Evolutionary conservation across 2,329 filamentous ascomycete species (phyloP), one percentile per base, ranked within the genome.

Genomic region (Coniochaeta ligniaria): DNA sequence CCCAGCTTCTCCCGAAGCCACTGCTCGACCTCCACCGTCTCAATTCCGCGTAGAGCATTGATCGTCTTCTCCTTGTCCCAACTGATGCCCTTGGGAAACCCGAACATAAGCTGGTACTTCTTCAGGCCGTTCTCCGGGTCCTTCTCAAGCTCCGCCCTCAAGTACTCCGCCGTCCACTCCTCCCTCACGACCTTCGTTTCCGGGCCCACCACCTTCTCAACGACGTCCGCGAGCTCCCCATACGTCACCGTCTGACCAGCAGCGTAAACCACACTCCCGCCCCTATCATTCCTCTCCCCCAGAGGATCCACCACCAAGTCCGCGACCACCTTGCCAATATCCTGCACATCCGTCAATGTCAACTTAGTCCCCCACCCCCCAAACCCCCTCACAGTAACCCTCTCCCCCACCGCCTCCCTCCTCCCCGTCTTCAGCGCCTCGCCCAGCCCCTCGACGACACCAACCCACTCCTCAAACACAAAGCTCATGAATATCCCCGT

Each of bases 401-500:
- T 26, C 31, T 57, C 31, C 9, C 54, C 54, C 28, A 57, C 31
- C 12, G 31, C 31, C 54, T 36, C 33, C 54, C 7, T 16, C 12
- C n/a, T n/a, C 3, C 54, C 54, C 28, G 20, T 38, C 54, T 24
- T 38, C 31, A 57, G n/a, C 22, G 28, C 54, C 54, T 57, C 54
- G 31, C 54, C 54, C 54, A 57, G 6, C 3, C 54, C 54, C 22
- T 57, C 54, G 16, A 57, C 54, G 4, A 57, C n/a, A 3, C 31
- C 31, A 57, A 57, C 9, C 54, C 54, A 57, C 31, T 57, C 54
- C 35, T 57, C 54, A 57, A 57, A 57, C 31, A 57, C 35, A 38
- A 57, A 38, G 38, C 54, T 57, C 54, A 57, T 57, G 31, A 57
- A 57, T 17, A 57, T 57, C 16, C 54, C 54, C 54, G 54, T 57